Conservation (phyloP, 2,329 filamentous ascomycete species). For the Cladosporium colombiae region DNA sequence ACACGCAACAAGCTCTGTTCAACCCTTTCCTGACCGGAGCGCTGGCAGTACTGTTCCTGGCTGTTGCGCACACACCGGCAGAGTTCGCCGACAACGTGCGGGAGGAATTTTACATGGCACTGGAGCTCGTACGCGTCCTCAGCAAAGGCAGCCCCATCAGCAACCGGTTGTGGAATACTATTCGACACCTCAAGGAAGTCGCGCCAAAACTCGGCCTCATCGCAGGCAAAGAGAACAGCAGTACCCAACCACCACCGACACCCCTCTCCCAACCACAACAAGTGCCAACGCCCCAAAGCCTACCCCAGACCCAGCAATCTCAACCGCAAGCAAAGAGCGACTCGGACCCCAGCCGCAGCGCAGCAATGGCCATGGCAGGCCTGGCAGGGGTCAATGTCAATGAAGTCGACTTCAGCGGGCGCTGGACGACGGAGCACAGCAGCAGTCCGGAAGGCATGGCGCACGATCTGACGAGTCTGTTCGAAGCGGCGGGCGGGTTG, state of each 20-base stretch:
- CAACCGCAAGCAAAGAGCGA: slow-evolving; percentile 36
- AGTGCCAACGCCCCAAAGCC: slow-evolving; percentile 6
- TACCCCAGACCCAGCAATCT: background rate
- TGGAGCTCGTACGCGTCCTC: slow-evolving; percentile 72
- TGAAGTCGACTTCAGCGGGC: slow-evolving; percentile 44
- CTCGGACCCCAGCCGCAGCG: slow-evolving; percentile 60
- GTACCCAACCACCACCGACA: background rate
- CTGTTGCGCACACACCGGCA: slow-evolving; percentile 72
- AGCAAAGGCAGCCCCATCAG: slow-evolving; percentile 71
- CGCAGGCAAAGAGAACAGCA: slow-evolving; percentile 26
- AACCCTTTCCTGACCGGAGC: slow-evolving; percentile 78
- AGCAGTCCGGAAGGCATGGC: slow-evolving; percentile 62
- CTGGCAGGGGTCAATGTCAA: slow-evolving; percentile 64
- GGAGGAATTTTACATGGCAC: slow-evolving; percentile 76
- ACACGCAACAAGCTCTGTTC: slow-evolving; percentile 72
- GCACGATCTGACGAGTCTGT: slow-evolving; percentile 63
- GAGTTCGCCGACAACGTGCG: slow-evolving; percentile 68
- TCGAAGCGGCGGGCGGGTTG: slow-evolving; percentile 62
- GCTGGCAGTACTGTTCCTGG: slow-evolving; percentile 74
- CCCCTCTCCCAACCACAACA: background rate
- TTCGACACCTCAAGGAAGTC: slow-evolving; percentile 69
- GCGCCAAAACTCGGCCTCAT: slow-evolving; percentile 67
- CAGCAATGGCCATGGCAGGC: slow-evolving; percentile 66
- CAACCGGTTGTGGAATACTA: slow-evolving; percentile 71
- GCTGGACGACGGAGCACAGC: slow-evolving; percentile 39